phyloP scores from a whole-genome alignment of 306 rosid genomes.

The Vachellia pachyceras region DNA sequence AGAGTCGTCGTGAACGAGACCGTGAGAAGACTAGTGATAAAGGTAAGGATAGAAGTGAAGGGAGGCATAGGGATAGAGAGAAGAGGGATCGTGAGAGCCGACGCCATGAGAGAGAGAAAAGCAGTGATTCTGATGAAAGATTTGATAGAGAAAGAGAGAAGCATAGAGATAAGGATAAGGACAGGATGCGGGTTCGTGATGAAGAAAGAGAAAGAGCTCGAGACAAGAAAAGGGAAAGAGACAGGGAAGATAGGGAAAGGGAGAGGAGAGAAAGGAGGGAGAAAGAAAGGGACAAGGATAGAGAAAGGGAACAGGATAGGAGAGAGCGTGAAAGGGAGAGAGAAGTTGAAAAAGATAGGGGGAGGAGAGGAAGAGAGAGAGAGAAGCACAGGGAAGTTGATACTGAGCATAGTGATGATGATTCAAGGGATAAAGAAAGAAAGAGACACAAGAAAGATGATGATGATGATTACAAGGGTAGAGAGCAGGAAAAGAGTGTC shows the following conservation, averaged over 20 bases:
- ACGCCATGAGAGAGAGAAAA: conserved; percentile 45
- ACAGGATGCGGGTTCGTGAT: conserved; percentile 17
- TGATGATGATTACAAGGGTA: conserved; percentile 59
- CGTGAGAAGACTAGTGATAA: conserved; percentile 56
- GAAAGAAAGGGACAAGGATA: conserved; percentile 37
- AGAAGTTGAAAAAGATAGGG: conserved; percentile 57
- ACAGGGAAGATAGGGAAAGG: conserved; percentile 38
- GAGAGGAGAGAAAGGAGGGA: conserved; percentile 42
- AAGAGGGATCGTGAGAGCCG: conserved; percentile 51
- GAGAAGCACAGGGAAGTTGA: conserved; percentile 71
- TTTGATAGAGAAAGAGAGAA: conserved; percentile 51
- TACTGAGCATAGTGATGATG: conserved; percentile 66
- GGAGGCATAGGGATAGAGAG: conserved; percentile 62
- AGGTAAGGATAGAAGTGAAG: conserved; percentile 54
- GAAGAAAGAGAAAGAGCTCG: conserved; percentile 45
- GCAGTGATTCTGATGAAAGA: conserved; percentile 38
- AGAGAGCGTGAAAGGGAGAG: conserved; percentile 55
- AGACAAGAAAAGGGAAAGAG: conserved; percentile 48
- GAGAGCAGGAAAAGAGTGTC: conserved; percentile 56
- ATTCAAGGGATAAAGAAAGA: conserved; percentile 58
- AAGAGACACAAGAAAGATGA: conserved; percentile 74
- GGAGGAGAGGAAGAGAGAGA: conserved; percentile 55
- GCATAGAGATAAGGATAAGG: conserved; percentile 50
- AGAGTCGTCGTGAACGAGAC: conserved; percentile 59
- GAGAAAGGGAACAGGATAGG: conserved; percentile 48